Conservation (phyloP, 306 rosid species). For the Acacia crassicarpa region DNA sequence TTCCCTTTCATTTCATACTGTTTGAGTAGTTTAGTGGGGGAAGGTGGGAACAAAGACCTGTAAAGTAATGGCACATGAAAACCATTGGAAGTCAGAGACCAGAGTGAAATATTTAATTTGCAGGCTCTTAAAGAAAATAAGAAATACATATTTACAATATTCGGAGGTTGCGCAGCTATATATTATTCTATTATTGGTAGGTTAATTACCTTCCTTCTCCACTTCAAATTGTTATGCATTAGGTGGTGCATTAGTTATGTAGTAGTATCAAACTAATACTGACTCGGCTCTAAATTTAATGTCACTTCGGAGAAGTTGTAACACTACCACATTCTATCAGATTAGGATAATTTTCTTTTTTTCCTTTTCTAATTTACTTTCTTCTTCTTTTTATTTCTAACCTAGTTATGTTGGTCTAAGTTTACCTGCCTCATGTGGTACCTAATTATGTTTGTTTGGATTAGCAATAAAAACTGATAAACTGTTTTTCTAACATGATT, state of each 20-base stretch:
- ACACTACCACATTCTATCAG: not conserved
- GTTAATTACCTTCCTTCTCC: not conserved
- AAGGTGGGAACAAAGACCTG: not conserved
- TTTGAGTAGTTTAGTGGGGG: not conserved
- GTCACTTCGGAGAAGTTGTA: not conserved
- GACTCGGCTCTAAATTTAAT: not conserved
- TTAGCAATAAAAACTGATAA: no score
- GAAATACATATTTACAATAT: not conserved
- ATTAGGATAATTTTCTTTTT: not conserved
- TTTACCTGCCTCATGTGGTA: not conserved
- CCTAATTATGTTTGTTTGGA: not conserved
- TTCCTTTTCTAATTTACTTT: not conserved
- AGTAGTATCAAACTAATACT: not conserved
- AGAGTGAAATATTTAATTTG: not conserved
- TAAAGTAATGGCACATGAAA: not conserved
- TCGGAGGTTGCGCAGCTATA: not conserved
- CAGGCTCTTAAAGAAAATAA: not conserved
- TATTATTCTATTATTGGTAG: not conserved
- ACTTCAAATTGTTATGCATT: not conserved
- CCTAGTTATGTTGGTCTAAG: not conserved
- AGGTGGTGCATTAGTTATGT: conserved; percentile 12
- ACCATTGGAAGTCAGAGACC: not conserved
- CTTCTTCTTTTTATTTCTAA: not conserved
- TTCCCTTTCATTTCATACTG: not conserved
- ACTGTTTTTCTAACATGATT: no score